Conservation (phyloP, 2,329 filamentous ascomycete genomes). For the Colletotrichum sp. region DNA sequence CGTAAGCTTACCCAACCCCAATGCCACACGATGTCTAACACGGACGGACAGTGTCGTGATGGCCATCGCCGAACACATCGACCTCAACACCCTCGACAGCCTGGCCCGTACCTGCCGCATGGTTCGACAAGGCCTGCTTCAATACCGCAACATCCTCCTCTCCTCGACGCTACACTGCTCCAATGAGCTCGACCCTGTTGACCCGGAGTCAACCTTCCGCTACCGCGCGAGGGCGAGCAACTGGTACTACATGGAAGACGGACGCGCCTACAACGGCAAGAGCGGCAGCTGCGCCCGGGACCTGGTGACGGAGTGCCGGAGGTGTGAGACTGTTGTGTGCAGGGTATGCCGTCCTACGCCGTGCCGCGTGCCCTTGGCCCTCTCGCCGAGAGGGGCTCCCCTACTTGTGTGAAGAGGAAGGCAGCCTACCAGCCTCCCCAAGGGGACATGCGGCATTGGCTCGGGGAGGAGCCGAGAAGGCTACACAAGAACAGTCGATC, state of each 20-base stretch:
- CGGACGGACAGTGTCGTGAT: constrained; percentile 69
- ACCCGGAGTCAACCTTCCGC: constrained; percentile 61
- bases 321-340: constrained; percentile 80
- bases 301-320: constrained; percentile 82
- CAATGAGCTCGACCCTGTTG: constrained; percentile 67
- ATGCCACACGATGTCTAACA: not conserved
- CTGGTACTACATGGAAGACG: constrained; percentile 65
- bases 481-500: not conserved
- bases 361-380: constrained; percentile 2
- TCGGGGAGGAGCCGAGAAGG: not conserved
- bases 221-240: constrained; percentile 63
- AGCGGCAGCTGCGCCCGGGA: constrained; percentile 83
- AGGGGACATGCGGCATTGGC: not conserved
- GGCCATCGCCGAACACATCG: constrained; percentile 77
- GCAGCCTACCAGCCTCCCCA: not conserved
- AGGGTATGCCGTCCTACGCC: constrained; percentile 59
- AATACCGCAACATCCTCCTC: constrained; percentile 77
- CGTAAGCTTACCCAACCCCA: constrained; percentile 29
- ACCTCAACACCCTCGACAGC: constrained; percentile 85
- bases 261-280: constrained; percentile 66
- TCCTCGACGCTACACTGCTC: constrained; percentile 79
- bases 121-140: constrained; percentile 77
- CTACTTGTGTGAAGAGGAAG: not conserved
- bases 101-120: constrained; percentile 83
- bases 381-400: not conserved